phyloP scores from a whole-genome alignment of 2,329 filamentous ascomycete species.

The Claviceps quebecensis region DNA sequence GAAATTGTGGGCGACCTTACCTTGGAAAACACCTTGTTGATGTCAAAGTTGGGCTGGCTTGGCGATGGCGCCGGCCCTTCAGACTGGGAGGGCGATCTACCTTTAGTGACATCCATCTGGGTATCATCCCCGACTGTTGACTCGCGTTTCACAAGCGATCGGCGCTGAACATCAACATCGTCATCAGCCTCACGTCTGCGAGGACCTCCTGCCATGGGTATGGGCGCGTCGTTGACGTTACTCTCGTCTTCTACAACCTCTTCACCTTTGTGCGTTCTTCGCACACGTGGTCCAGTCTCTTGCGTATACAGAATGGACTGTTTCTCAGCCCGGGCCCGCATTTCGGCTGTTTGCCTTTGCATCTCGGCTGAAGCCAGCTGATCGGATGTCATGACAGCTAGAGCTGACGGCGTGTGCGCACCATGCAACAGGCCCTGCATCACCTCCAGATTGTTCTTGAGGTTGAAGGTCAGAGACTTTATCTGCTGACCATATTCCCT shows the following conservation, averaged over 20 bases:
- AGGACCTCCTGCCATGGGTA: constrained; percentile 13
- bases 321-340: constrained; percentile 66
- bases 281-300: constrained; percentile 57
- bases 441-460: constrained; percentile 76
- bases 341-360: constrained; percentile 60
- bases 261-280: constrained; percentile 89
- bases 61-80: constrained; percentile 38
- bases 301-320: constrained; percentile 73
- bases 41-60: constrained; percentile 54
- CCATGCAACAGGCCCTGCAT: constrained; percentile 61
- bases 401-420: constrained; percentile 54
- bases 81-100: constrained; percentile 22
- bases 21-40: constrained; percentile 72
- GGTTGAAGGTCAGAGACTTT: constrained; percentile 67
- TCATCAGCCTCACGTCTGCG: constrained; percentile 4
- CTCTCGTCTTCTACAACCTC: constrained; percentile 71
- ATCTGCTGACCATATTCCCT: constrained; percentile 48
- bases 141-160: constrained; percentile 22
- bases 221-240: constrained; percentile 22
- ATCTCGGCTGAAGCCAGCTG: constrained; percentile 88
- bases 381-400: constrained; percentile 79
- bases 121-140: constrained; percentile 14
- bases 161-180: constrained; percentile 5
- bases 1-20: constrained; percentile 58
- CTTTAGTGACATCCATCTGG: constrained; percentile 13